Base-by-base conservation (phyloP, 2,329 filamentous ascomycete genomes). In the Ophiostoma sp. region DNA sequence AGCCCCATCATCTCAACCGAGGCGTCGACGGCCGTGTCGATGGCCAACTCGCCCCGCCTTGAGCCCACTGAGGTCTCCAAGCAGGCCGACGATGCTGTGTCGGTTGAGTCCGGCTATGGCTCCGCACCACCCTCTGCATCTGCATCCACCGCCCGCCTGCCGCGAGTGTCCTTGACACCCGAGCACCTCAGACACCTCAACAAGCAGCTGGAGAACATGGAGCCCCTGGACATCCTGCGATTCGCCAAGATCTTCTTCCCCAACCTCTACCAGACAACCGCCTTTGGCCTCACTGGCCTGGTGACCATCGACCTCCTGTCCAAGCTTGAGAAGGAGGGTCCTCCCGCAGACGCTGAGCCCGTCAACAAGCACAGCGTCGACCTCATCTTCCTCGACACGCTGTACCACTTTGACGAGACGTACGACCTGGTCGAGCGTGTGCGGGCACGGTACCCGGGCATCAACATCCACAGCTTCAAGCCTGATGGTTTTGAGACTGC, bases 161-260 rank as follows among this genome's bases (percentile, higher is more conserved):
- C 95, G 17, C 89, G 93, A 75, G 87, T 98, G 79, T 90, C 91
- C 82, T 94, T 99, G 85, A 95, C 93, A 77, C 92, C 92, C 81
- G 89, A 92, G 76, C 95, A 99, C 82, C 87, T 98, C 78, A 91
- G 93, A 79, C 95, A 95, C 83, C 88, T 99, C 81, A 99, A 99
- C 87, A 84, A 90, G 76, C 94, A 97, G 83, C 86, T 99, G 78
- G 93, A 96, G 82, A 89, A 91, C 80, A 92, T 98, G 82, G 90
- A 95, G 80, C 93, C 96, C 75, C 87, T 95, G 87, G 95, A 98
- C 77, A 92, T 98, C 78, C 89, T 99, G 75, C 92, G 91, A 84
- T 98, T 97, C 92, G 94, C 92, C 87, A 92, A 95, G 80, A 91
- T 93, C 78, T 92, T 95, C 78, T 92, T 99, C 79, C 96, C 96